A percentile compares a stretch with the other conserved stretches of the same genome.
Evolutionary conservation across 2,329 filamentous ascomycete species (phyloP).

Genomic region (Colletotrichum tabaci): DNA sequence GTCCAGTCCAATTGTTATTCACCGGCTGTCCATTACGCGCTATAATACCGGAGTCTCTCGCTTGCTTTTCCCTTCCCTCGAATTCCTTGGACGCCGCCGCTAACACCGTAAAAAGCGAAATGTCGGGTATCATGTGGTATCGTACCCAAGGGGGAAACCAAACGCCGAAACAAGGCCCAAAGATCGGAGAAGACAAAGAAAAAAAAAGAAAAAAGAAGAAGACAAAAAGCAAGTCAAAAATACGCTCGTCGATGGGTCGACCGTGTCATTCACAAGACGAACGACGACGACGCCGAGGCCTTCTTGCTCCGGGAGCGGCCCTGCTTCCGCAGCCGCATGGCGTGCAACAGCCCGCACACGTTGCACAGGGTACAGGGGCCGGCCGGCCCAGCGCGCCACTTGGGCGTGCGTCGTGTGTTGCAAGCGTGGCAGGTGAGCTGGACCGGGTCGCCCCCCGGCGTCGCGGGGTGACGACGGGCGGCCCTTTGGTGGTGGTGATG

Average conservation of each 20-base stretch:
- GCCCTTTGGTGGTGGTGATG: not conserved
- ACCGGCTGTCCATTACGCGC: not conserved
- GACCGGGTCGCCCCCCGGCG: not conserved
- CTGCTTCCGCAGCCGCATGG: slow-evolving; percentile 14
- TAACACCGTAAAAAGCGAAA: not conserved
- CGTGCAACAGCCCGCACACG: slow-evolving; percentile 11
- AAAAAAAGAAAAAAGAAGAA: not conserved
- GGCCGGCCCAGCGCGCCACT: slow-evolving; percentile 18
- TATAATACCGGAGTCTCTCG: not conserved
- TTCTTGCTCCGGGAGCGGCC: slow-evolving; percentile 2
- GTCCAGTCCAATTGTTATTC: not conserved
- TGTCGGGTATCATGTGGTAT: slow-evolving; percentile 7
- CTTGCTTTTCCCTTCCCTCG: not conserved
- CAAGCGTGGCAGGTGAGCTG: slow-evolving; percentile 17
- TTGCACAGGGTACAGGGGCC: slow-evolving; percentile 14
- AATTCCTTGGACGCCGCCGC: slow-evolving; percentile 6
- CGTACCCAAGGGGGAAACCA: not conserved
- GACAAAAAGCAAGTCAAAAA: not conserved
- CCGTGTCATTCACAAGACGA: not conserved
- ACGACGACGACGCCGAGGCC: slow-evolving; percentile 7
- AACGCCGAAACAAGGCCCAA: not conserved
- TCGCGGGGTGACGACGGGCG: not conserved
- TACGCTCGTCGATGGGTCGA: no score
- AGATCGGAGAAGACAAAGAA: not conserved
- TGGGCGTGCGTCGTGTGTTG: not conserved